phyloP scores from a whole-genome alignment of 73 alveolate species.

The Diophrys sp. region DNA sequence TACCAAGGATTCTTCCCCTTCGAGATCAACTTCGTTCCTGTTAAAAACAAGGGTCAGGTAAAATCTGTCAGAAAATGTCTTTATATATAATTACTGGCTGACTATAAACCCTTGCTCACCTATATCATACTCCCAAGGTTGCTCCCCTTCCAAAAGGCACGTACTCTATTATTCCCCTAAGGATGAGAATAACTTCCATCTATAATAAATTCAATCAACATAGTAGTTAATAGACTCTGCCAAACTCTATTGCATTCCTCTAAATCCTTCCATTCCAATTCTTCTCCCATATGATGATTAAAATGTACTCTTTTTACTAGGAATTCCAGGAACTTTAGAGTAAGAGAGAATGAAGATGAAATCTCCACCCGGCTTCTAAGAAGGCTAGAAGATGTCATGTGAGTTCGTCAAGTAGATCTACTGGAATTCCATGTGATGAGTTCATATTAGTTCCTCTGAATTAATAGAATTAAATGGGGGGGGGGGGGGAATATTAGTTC shows the following conservation, averaged over 20 bases:
- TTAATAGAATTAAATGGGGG: too few species aligned
- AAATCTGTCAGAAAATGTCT: slow-evolving; percentile 37
- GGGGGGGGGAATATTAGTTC: too few species aligned
- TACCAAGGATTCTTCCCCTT: too few species aligned
- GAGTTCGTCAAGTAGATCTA: slow-evolving; percentile 96
- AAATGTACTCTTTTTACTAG: neutral
- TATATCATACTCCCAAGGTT: slow-evolving; percentile 65
- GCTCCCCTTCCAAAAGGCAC: too few species aligned
- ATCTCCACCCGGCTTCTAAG: slow-evolving; percentile 95
- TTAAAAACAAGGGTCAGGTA: neutral
- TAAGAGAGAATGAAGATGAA: slow-evolving; percentile 91
- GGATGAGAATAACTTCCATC: too few species aligned
- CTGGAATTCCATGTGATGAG: slow-evolving; percentile 99
- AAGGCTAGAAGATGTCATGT: slow-evolving; percentile 95
- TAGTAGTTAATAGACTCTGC: slow-evolving; percentile 30
- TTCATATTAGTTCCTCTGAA: slow-evolving; percentile 98
- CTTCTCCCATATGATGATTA: slow-evolving; percentile 66
- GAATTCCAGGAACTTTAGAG: too few species aligned
- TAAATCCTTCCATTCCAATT: slow-evolving; percentile 94
- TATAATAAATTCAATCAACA: too few species aligned
- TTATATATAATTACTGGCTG: slow-evolving; percentile 92
- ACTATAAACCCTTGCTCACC: slow-evolving; percentile 91
- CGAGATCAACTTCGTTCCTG: too few species aligned
- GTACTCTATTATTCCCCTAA: too few species aligned
- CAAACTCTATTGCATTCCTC: slow-evolving; percentile 95